Base-by-base conservation (phyloP, 441 rosid genomes). In the Rhodomyrtus psidioides region DNA sequence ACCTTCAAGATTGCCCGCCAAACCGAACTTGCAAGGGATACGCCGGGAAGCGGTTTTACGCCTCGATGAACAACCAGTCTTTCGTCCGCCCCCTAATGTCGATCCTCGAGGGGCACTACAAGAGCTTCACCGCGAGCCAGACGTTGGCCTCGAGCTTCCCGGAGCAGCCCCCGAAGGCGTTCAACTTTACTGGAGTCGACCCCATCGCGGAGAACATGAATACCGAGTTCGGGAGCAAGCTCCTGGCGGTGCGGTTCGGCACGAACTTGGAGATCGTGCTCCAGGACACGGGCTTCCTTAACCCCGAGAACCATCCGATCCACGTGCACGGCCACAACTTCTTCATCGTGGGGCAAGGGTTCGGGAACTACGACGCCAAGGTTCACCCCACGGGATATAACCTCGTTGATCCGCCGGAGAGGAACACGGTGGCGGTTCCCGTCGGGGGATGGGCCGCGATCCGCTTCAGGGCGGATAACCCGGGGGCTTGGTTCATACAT, bases 321-420 rank as follows among this genome's bases (percentile, higher is more conserved):
- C 94, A 92, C 49, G 90, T 93, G 60, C 96, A 94, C 82, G 96
- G 96, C 1, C 96, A 92, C 90, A 94, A 92, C 82, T 93, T 94
- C 89, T 93, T 93, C 86, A 88, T 92, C 0, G 93, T 94, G 28
- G 94, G 94, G 46, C 86, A 42, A 9, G 95, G 96, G 12, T 92
- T 90, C 9, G 94, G 94, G 28, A 93, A 93, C 87, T 94, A 89
- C 76, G 88, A 92, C 82, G 86, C 39, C n/a, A 74, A 88, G 53
- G 89, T 85, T 83, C 89, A 94, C 83, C 91, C 91, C 17, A 42
- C 16, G 0, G 79, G 82, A 54, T 94, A 93, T 54, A 93, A 92
- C 74, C 88, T 94, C 23, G 92, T 91, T 27, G 96, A 92, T 89
- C 96, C 94, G 14, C 94, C 93, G 27, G 95, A 91, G 92, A 91